Conservation (phyloP, 108 stramenopile species). For the Nitzschia putrida region DNA sequence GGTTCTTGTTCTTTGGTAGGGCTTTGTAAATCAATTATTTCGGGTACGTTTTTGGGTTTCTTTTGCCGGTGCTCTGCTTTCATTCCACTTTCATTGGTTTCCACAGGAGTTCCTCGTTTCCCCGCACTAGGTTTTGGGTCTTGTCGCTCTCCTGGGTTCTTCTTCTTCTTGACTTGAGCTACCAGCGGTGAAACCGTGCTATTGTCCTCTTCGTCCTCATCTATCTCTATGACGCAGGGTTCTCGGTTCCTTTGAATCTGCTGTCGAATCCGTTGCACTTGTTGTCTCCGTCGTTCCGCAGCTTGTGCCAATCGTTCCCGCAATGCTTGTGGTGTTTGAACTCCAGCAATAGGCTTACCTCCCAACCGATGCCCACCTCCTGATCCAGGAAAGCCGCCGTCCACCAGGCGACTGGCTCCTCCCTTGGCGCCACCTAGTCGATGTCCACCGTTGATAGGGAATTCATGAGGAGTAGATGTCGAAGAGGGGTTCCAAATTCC, state of each 20-base stretch:
- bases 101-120: neutral
- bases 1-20: too few relatives aligned
- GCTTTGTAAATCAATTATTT: too few relatives aligned
- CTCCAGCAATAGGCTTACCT: neutral
- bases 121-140: neutral
- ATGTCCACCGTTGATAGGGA: constrained; percentile 29
- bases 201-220: constrained; percentile 21
- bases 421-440: constrained; percentile 31
- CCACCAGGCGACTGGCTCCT: constrained; percentile 30
- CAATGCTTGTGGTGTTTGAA: neutral
- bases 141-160: neutral
- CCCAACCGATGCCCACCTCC: constrained; percentile 17
- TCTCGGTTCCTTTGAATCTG: constrained; percentile 39
- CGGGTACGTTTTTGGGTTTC: too few relatives aligned
- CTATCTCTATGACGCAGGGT: constrained; percentile 49
- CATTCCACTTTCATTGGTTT: too few relatives aligned
- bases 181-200: neutral
- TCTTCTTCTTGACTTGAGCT: too few relatives aligned
- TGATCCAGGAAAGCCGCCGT: constrained; percentile 5
- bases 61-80: too few relatives aligned
- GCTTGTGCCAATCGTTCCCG: constrained; percentile 34
- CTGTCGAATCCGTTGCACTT: constrained; percentile 33
- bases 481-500: neutral
- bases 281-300: constrained; percentile 40
- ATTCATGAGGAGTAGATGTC: neutral